Percentiles rank a stretch among this genome's conserved stretches.
Evolutionary conservation across 768 basidiomycete species (phyloP).

Genomic region (Cyclocybe cylindracea): DNA sequence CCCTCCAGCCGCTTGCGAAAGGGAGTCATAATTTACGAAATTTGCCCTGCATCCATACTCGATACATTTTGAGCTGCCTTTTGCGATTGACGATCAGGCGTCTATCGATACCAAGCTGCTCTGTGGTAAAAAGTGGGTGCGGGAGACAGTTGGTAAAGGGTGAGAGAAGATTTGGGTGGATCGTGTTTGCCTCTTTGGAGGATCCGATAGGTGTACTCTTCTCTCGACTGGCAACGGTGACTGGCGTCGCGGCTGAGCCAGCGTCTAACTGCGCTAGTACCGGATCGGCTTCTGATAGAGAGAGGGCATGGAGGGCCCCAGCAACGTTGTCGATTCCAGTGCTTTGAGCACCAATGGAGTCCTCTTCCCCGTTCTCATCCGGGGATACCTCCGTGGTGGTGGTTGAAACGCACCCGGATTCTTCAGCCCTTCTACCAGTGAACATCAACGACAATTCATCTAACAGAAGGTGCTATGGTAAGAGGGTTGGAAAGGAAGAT

Average conservation of each 20-base stretch:
- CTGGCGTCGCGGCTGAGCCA: too few species aligned
- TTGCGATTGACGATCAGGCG: conserved; percentile 92
- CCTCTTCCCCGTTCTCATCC: conserved; percentile 35
- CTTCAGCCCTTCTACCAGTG: conserved; percentile 55
- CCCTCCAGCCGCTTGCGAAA: too few species aligned
- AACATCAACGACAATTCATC: conserved; percentile 82
- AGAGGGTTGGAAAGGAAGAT: neutral
- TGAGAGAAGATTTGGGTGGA: conserved; percentile 42
- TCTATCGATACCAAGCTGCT: conserved; percentile 87
- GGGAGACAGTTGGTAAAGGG: conserved; percentile 32
- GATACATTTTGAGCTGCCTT: conserved; percentile 94
- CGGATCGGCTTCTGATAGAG: too few species aligned
- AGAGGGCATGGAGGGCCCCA: too few species aligned
- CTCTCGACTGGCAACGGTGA: conserved; percentile 4
- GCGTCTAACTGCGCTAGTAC: too few species aligned
- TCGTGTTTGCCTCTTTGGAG: conserved; percentile 4
- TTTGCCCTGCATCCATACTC: conserved; percentile 92
- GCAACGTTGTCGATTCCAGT: too few species aligned
- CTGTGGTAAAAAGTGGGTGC: conserved; percentile 74
- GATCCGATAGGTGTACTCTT: conserved; percentile 3
- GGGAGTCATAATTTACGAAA: conserved; percentile 52
- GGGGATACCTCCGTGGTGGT: conserved; percentile 33
- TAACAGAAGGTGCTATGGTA: conserved; percentile 24
- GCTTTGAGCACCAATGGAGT: neutral
- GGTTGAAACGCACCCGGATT: conserved; percentile 28